Percentiles rank a stretch among this genome's conserved stretches.
These are phyloP conservation scores for Verticillium nonalfalfae DNA, from an alignment of 2,329 filamentous ascomycete genomes.

Conservation along the genomic window DNA sequence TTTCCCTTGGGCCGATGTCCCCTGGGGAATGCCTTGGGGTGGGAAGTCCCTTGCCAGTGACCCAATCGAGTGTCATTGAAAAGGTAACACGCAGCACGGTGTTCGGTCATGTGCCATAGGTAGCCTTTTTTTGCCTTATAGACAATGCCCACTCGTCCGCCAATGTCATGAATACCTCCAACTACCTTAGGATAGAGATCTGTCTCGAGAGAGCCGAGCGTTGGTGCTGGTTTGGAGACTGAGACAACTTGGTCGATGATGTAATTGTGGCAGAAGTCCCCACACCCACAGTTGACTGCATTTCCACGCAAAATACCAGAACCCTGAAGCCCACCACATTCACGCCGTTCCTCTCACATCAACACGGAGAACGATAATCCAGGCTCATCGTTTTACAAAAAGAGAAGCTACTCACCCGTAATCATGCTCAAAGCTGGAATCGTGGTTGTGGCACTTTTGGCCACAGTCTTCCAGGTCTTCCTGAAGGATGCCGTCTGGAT, in stretches of 20 bases:
- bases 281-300: not conserved
- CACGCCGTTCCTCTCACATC: not conserved
- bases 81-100: too few relatives aligned
- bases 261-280: not conserved
- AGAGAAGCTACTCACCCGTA: not conserved
- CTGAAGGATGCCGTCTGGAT: conserved; percentile 13
- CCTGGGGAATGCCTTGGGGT: too few relatives aligned
- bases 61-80: too few relatives aligned
- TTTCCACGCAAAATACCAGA: not conserved
- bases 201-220: too few relatives aligned
- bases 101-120: too few relatives aligned
- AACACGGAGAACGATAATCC: not conserved
- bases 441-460: conserved; percentile 10
- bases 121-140: too few relatives aligned
- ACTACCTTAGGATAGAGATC: too few relatives aligned
- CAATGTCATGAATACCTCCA: too few relatives aligned
- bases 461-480: conserved; percentile 11
- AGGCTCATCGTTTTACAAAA: not conserved
- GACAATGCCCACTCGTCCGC: too few relatives aligned
- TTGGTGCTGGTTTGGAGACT: not conserved
- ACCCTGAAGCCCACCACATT: not conserved
- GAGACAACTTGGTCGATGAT: not conserved
- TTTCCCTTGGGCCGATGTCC: too few relatives aligned
- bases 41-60: too few relatives aligned
- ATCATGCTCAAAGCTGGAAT: conserved; percentile 7